Percentiles rank a stretch among this genome's conserved stretches.
phyloP scores from a whole-genome alignment of 768 basidiomycete species.

The Pleurotus salmoneostramineus region DNA sequence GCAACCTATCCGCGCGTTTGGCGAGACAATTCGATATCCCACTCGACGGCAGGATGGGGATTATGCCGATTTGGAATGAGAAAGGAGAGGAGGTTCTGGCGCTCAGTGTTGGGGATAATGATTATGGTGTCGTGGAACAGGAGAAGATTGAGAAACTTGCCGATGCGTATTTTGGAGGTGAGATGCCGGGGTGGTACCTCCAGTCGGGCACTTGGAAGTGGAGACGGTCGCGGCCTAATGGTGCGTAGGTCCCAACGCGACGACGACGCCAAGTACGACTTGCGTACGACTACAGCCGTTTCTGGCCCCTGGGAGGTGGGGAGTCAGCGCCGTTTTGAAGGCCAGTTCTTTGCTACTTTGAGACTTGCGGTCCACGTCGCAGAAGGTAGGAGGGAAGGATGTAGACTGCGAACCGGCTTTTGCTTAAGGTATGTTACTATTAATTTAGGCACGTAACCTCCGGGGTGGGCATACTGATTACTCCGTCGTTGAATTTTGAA shows the following conservation, averaged over 20 bases:
- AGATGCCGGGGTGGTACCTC: neutral
- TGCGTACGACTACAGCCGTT: too few species aligned
- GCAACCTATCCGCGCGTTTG: neutral
- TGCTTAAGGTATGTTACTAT: constrained; percentile 58
- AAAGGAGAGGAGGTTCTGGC: neutral
- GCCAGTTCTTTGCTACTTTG: constrained; percentile 75
- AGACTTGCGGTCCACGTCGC: constrained; percentile 62
- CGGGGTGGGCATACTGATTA: constrained; percentile 1
- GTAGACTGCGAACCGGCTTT: constrained; percentile 69
- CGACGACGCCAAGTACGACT: too few species aligned
- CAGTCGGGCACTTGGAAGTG: neutral
- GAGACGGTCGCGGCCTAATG: neutral
- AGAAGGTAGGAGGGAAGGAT: constrained; percentile 55
- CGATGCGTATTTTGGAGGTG: neutral
- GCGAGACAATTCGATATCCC: neutral
- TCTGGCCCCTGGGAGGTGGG: too few species aligned
- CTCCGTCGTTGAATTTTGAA: neutral
- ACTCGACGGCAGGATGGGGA: neutral
- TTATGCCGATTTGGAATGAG: neutral
- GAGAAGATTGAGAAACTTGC: neutral
- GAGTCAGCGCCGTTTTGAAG: too few species aligned
- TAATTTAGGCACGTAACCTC: neutral
- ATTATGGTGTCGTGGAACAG: neutral
- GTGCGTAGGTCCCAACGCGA: too few species aligned
- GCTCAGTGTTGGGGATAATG: neutral